Conservation (phyloP, 257 asterid genomes). For the Vinca minor region DNA sequence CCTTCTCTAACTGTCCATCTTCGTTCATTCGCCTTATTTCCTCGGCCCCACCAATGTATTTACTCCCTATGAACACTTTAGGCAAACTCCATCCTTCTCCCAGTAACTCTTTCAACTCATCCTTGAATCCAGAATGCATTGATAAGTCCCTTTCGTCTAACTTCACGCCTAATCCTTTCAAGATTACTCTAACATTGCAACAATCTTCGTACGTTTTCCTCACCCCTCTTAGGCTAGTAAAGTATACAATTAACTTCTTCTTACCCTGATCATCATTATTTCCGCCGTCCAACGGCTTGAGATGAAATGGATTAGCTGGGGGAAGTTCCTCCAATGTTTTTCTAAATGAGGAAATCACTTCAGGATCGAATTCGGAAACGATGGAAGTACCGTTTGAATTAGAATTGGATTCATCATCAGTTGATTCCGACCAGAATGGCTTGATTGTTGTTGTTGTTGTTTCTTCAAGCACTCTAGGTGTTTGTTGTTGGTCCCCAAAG, state of each 20-base stretch:
- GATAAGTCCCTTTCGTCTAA: slow-evolving; percentile 90
- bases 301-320: slow-evolving; percentile 63
- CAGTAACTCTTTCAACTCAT: slow-evolving; percentile 56
- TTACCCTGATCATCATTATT: slow-evolving; percentile 18
- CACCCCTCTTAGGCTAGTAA: slow-evolving; percentile 82
- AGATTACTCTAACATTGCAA: slow-evolving; percentile 59
- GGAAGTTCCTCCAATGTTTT: slow-evolving; percentile 75
- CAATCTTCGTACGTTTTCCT: slow-evolving; percentile 94
- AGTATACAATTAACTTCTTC: slow-evolving; percentile 56
- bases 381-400: slow-evolving; percentile 48
- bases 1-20: slow-evolving; percentile 64
- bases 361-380: slow-evolving; percentile 65
- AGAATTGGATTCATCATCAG: slow-evolving; percentile 42
- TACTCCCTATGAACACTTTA: slow-evolving; percentile 50
- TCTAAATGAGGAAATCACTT: slow-evolving; percentile 58
- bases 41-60: slow-evolving; percentile 70
- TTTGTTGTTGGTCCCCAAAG: slow-evolving; percentile 37
- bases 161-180: slow-evolving; percentile 63
- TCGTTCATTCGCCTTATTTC: slow-evolving; percentile 68
- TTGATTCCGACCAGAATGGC: slow-evolving; percentile 37
- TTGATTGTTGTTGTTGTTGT: too few relatives aligned
- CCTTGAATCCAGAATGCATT: slow-evolving; percentile 88
- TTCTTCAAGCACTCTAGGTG: slow-evolving; percentile 29
- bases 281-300: slow-evolving; percentile 24
- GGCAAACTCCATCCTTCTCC: slow-evolving; percentile 57